phyloP scores from a whole-genome alignment of 768 basidiomycete genomes.

The Asterophora parasitica region DNA sequence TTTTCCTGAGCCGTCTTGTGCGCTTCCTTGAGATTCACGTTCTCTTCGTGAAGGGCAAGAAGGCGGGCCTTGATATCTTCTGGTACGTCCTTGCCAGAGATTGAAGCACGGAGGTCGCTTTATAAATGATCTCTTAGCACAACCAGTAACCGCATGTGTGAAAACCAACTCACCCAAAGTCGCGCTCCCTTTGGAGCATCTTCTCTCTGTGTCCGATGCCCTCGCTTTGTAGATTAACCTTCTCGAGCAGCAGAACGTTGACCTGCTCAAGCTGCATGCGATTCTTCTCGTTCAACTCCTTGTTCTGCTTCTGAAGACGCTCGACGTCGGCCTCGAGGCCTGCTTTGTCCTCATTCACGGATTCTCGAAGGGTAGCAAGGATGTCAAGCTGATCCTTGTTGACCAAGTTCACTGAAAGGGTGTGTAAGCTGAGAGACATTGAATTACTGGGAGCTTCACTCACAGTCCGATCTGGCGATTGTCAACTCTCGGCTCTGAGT shows the following conservation, averaged over 20 bases:
- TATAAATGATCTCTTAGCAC: slow-evolving; percentile 1
- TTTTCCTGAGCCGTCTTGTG: slow-evolving; percentile 71
- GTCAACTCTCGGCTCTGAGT: slow-evolving; percentile 62
- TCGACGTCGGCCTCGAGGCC: slow-evolving; percentile 66
- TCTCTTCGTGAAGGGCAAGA: slow-evolving; percentile 74
- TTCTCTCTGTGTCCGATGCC: slow-evolving; percentile 87
- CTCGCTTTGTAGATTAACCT: slow-evolving; percentile 85
- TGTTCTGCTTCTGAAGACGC: slow-evolving; percentile 60
- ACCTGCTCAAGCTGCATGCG: slow-evolving; percentile 89
- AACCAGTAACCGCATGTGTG: neutral
- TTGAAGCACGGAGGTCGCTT: slow-evolving; percentile 72
- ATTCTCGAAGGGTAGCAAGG: slow-evolving; percentile 78
- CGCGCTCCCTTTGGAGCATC: slow-evolving; percentile 81
- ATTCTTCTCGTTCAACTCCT: slow-evolving; percentile 75
- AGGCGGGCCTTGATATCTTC: slow-evolving; percentile 77
- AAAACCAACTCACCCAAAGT: slow-evolving; percentile 58
- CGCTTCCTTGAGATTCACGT: slow-evolving; percentile 63
- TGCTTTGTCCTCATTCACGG: slow-evolving; percentile 83
- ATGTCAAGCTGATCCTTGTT: slow-evolving; percentile 94
- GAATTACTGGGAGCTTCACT: slow-evolving; percentile 23
- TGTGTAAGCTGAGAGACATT: neutral
- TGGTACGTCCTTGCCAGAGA: slow-evolving; percentile 76
- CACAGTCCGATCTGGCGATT: slow-evolving; percentile 83
- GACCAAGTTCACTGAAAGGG: slow-evolving; percentile 72
- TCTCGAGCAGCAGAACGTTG: slow-evolving; percentile 81